phyloP scores from a whole-genome alignment of 345 rosid species.

The Bruguiera sexangula region DNA sequence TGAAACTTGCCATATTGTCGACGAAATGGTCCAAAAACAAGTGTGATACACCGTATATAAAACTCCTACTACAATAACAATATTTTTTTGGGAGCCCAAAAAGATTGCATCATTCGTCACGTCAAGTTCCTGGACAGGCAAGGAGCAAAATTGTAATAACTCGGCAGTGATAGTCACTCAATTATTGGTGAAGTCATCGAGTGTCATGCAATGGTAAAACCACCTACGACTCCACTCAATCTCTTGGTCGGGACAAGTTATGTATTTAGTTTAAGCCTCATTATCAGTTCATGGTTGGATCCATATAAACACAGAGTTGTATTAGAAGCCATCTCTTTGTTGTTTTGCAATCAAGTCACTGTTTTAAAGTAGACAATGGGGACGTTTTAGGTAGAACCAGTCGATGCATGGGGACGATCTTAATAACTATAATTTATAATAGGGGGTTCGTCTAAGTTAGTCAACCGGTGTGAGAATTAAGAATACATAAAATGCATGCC shows the following conservation, averaged over 20 bases:
- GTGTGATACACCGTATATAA: no score
- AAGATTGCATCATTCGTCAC: no score
- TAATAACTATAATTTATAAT: neutral
- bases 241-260: conserved; percentile 7
- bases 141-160: no score
- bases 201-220: conserved; percentile 11
- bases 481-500: neutral
- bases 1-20: no score
- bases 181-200: neutral
- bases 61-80: no score
- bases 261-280: conserved; percentile 3
- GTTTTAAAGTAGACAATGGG: conserved; percentile 1
- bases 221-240: neutral
- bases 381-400: conserved; percentile 29
- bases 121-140: no score
- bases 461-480: conserved; percentile 18
- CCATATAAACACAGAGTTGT: neutral
- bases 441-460: conserved; percentile 4
- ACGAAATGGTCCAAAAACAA: no score
- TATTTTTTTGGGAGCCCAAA: no score
- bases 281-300: neutral
- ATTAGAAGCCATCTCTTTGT: conserved; percentile 23
- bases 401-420: conserved; percentile 16
- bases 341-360: conserved; percentile 31
- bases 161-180: no score